Evolutionary conservation across 257 asterid species (phyloP).

Genomic region (Jasminum sambac): DNA sequence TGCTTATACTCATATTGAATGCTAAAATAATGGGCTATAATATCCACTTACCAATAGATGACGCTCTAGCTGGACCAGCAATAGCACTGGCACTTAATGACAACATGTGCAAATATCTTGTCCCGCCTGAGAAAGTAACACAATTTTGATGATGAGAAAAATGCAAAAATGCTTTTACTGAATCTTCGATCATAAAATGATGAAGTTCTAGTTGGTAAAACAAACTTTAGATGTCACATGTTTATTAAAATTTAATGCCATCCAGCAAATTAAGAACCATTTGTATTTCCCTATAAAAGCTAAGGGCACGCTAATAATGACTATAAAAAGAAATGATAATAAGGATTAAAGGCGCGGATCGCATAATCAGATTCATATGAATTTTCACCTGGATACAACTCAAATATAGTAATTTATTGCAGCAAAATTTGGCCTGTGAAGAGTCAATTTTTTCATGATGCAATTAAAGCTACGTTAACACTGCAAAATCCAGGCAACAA

Average conservation of each 20-base stretch:
- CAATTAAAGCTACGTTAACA: not conserved
- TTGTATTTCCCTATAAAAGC: not conserved
- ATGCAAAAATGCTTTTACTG: not conserved
- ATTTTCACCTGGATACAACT: not conserved
- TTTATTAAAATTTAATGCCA: not conserved
- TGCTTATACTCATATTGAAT: not conserved
- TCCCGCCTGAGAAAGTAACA: conserved; percentile 24
- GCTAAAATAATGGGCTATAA: conserved; percentile 7
- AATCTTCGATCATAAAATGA: not conserved
- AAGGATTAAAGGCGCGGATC: not conserved
- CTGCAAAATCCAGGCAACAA: no score
- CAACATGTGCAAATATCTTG: conserved; percentile 31
- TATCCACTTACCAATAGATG: conserved; percentile 34
- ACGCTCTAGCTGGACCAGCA: conserved; percentile 32
- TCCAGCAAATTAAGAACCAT: conserved; percentile 3
- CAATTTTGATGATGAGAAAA: conserved; percentile 4
- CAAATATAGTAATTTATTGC: not conserved
- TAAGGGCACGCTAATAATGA: not conserved
- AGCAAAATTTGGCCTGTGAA: conserved; percentile 3
- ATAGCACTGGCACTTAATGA: conserved; percentile 36
- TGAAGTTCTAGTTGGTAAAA: not conserved
- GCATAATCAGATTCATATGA: not conserved
- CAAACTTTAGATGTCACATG: not conserved
- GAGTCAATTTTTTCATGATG: not conserved
- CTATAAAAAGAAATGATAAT: not conserved